Percentiles rank a stretch among this genome's conserved stretches.
phyloP scores from a whole-genome alignment of 805 yeast genomes.

The Alloascoidea hylecoeti region DNA sequence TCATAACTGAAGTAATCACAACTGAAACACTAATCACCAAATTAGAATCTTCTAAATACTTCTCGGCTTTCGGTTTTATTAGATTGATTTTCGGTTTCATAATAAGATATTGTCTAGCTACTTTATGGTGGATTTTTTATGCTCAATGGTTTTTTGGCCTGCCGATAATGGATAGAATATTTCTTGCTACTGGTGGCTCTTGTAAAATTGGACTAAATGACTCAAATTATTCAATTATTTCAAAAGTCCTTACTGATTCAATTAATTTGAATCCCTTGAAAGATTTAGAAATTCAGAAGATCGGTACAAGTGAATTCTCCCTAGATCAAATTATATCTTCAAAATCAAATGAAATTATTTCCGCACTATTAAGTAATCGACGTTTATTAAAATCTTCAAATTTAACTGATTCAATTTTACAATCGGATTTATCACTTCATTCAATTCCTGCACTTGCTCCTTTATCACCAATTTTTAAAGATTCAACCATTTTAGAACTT shows the following conservation, averaged over 20 bases:
- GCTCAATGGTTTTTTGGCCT: slow-evolving; percentile 80
- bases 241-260: slow-evolving; percentile 6
- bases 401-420: no score
- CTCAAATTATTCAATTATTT: slow-evolving; percentile 2
- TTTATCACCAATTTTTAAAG: background rate
- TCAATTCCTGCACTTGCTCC: background rate
- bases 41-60: no score
- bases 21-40: no score
- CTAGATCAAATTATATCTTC: background rate
- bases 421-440: no score
- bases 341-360: background rate
- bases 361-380: background rate
- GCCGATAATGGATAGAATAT: slow-evolving; percentile 83
- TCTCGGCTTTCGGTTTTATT: no score
- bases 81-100: background rate
- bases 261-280: no score
- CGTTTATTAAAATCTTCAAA: background rate
- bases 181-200: slow-evolving; percentile 68
- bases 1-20: no score
- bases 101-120: slow-evolving; percentile 34
- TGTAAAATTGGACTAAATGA: slow-evolving; percentile 25
- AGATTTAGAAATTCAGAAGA: background rate
- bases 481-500: background rate
- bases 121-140: slow-evolving; percentile 74
- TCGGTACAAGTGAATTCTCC: background rate